Base-by-base conservation (phyloP, 2,329 filamentous ascomycete genomes). In the Sordariomycetes sp. region DNA sequence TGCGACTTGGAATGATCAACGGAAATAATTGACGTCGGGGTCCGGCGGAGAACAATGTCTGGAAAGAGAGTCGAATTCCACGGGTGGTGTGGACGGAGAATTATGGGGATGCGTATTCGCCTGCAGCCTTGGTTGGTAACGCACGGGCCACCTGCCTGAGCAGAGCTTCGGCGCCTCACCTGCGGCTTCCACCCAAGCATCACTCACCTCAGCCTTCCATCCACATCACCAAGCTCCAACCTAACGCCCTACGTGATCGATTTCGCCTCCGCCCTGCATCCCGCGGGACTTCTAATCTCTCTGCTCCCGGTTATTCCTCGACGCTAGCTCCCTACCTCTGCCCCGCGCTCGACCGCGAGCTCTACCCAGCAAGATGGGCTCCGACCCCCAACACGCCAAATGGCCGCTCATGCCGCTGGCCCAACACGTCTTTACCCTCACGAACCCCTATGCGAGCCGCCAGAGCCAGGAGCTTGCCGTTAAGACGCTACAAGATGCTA, bases 361-460 rank as follows among this genome's bases (percentile, higher is more conserved):
- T 35, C n/a, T 32, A 22, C 22, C 20, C 57, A 28, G 62, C 68
- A 81, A 75, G 76, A 90, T 86, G 83, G 83, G 83, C 66, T 81
- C 88, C 68, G 89, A 94, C 74, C 87, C 87, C 64, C 89, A 90
- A 72, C 91, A 91, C 74, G 85, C 87, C 66, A 89, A 89, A 73
- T 92, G 87, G 76, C 89, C 89, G 61, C 78, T 90, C 72, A 82
- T 94, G 69, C 81, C 87, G 64, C 80, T 95, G 66, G 82, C 87
- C 61, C 89, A 94, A 76, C 84, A 90, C 69, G 88, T 94, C 73
- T 94, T 94, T 76, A 86, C 86, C 68, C 80, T 94, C 74, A 90
- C 87, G 68, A 91, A 91, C 72, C 82, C 87, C 64, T 86, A 87
- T 64, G 82, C 88, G 64, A 74, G 84, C 60, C 79, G 80, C 68